These are phyloP conservation scores for Coemansia reversa DNA, from an alignment of 192 early-diverging fungal genomes.

Conservation along the genomic window DNA sequence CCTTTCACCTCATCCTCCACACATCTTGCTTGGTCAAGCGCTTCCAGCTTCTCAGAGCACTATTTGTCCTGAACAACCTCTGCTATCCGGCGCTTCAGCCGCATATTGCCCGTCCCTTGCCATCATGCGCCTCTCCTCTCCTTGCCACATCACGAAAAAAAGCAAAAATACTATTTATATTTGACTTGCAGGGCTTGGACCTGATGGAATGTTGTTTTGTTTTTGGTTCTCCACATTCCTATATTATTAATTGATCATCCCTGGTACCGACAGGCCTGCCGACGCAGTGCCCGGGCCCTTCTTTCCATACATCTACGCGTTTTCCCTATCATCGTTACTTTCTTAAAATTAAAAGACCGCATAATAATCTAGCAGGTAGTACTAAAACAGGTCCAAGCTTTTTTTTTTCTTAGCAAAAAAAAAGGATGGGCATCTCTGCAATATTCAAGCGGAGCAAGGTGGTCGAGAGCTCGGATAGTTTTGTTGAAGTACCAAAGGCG, in stretches of 20 bases:
- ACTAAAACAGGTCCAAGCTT: not conserved
- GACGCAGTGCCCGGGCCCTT: not conserved
- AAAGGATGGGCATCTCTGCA: slow-evolving; percentile 46
- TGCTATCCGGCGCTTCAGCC: not conserved
- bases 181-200: not conserved
- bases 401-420: not conserved
- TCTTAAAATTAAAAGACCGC: not conserved
- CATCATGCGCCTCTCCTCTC: not conserved
- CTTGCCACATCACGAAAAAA: not conserved
- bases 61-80: slow-evolving; percentile 3
- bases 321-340: slow-evolving; percentile 3
- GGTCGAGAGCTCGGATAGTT: not conserved
- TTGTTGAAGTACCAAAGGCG: slow-evolving; percentile 7
- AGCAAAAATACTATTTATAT: not conserved
- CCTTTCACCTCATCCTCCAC: slow-evolving; percentile 1
- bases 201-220: not conserved
- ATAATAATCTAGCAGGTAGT: not conserved
- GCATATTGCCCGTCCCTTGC: slow-evolving; percentile 3
- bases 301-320: not conserved
- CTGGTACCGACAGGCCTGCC: not conserved
- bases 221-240: not conserved
- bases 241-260: not conserved
- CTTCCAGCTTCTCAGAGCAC: slow-evolving; percentile 8
- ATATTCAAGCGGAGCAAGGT: slow-evolving; percentile 51
- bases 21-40: not conserved